phyloP scores from a whole-genome alignment of 2,329 filamentous ascomycete species.

The Ceratocystis variospora region DNA sequence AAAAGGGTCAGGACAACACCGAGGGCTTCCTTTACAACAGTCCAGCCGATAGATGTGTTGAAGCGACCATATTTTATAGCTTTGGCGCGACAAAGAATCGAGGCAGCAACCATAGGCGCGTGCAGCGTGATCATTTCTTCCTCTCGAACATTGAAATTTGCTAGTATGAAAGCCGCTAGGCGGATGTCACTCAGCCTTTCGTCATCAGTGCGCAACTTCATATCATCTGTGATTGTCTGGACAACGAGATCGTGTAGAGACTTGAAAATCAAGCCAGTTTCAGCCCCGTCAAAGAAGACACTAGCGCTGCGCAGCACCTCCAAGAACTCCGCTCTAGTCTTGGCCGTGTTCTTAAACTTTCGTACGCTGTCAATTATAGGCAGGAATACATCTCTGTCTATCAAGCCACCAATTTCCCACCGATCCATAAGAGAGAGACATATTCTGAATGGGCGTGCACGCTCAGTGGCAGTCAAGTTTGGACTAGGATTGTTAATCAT shows the following conservation, averaged over 20 bases:
- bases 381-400: constrained; percentile 79
- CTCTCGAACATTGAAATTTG: constrained; percentile 83
- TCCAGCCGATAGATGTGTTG: constrained; percentile 44
- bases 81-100: constrained; percentile 31
- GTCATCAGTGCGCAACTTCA: constrained; percentile 21
- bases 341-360: constrained; percentile 52
- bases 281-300: constrained; percentile 93
- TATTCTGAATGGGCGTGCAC: constrained; percentile 75
- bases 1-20: constrained; percentile 43
- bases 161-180: constrained; percentile 67
- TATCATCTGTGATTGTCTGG: constrained; percentile 33
- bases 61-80: constrained; percentile 10
- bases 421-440: constrained; percentile 94
- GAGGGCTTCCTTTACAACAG: constrained; percentile 29
- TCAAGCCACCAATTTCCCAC: constrained; percentile 86
- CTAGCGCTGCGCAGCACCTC: constrained; percentile 88
- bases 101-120: constrained; percentile 62
- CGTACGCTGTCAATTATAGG: constrained; percentile 71
- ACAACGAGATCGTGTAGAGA: constrained; percentile 59
- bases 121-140: constrained; percentile 90
- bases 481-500: constrained; percentile 51
- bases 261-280: constrained; percentile 83
- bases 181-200: constrained; percentile 51
- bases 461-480: constrained; percentile 35
- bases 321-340: constrained; percentile 55